These are phyloP conservation scores for Polyporus tsugae DNA, from an alignment of 1,284 basidiomycete species.

Conservation along the genomic window DNA sequence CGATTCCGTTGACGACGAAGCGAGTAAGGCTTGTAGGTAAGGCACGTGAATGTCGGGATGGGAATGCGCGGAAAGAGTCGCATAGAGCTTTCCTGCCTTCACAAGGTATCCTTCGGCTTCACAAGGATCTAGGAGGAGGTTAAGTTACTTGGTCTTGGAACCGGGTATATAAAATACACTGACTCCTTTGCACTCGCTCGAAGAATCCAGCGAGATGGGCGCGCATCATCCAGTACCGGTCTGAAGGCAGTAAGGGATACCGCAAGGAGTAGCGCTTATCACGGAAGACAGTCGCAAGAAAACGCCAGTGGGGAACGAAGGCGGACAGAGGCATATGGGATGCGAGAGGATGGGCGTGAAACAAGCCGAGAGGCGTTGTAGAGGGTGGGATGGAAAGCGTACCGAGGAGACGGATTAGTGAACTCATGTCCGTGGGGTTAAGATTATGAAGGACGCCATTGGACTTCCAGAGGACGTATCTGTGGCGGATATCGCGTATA, in stretches of 20 bases:
- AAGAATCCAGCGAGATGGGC: constrained; percentile 39
- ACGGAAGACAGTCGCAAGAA: constrained; percentile 37
- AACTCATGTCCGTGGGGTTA: constrained; percentile 42
- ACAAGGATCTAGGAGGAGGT: constrained; percentile 3
- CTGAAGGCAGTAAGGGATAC: constrained; percentile 41
- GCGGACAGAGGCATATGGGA: constrained; percentile 30
- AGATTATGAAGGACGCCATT: constrained; percentile 35
- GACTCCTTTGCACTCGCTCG: constrained; percentile 10
- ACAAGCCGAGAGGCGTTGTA: constrained; percentile 18
- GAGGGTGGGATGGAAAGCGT: constrained; percentile 47
- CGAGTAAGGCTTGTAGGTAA: constrained; percentile 37
- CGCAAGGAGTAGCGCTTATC: constrained; percentile 41
- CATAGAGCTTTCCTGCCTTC: constrained; percentile 38
- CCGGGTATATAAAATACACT: not conserved
- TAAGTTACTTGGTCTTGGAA: constrained; percentile 9
- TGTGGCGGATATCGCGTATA: constrained; percentile 43
- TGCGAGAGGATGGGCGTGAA: constrained; percentile 40
- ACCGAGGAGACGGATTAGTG: constrained; percentile 53
- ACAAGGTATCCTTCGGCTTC: constrained; percentile 31
- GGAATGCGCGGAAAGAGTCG: constrained; percentile 15
- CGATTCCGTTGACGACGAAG: constrained; percentile 14
- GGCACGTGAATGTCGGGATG: constrained; percentile 36
- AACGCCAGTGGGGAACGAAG: constrained; percentile 45
- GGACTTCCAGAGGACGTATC: constrained; percentile 42
- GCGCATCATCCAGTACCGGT: constrained; percentile 54